phyloP scores from a whole-genome alignment of 1,284 basidiomycete species.

The Ceratobasidium sp. region DNA sequence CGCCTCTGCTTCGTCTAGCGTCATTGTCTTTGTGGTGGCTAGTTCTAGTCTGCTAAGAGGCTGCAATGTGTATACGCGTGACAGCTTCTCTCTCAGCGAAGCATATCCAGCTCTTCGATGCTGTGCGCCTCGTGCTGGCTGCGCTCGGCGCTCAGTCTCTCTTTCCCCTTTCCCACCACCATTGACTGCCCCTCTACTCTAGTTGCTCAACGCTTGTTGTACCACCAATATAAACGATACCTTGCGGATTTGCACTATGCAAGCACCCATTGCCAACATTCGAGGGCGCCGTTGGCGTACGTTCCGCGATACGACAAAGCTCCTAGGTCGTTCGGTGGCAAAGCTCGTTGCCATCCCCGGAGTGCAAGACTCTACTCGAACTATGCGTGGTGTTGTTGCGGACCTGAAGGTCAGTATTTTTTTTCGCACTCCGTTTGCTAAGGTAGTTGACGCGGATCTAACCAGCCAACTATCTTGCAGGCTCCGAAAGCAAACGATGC shows the following conservation, averaged over 20 bases:
- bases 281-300: background rate
- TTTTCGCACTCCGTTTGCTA: background rate
- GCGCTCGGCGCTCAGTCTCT: too few relatives aligned
- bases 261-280: background rate
- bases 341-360: background rate
- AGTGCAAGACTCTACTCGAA: background rate
- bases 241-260: too few relatives aligned
- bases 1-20: too few relatives aligned
- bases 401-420: background rate
- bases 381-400: background rate
- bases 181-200: too few relatives aligned
- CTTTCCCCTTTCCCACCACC: too few relatives aligned
- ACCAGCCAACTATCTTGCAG: background rate
- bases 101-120: background rate
- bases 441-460: background rate
- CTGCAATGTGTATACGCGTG: too few relatives aligned
- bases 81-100: background rate
- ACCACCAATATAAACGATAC: too few relatives aligned
- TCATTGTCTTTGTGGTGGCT: too few relatives aligned
- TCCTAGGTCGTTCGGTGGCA: background rate
- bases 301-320: background rate
- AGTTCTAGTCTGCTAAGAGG: too few relatives aligned
- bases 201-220: too few relatives aligned
- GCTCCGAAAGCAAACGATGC: background rate
- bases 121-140: too few relatives aligned